phyloP scores from a whole-genome alignment of 2,329 filamentous ascomycete species.

The Ceratocystis alfenasii region DNA sequence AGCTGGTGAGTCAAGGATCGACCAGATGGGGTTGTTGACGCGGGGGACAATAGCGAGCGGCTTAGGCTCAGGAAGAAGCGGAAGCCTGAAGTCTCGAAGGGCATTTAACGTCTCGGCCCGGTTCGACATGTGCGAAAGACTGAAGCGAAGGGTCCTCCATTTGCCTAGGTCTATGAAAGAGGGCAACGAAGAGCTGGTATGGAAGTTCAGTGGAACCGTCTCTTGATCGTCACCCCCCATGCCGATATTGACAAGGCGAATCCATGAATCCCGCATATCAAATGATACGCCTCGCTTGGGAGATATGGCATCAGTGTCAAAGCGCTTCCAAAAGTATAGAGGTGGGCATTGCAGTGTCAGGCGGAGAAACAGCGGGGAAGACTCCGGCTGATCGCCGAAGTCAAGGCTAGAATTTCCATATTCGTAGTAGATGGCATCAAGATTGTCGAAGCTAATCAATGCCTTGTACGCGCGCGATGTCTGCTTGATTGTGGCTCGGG shows the following conservation, averaged over 20 bases:
- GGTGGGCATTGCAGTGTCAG: constrained; percentile 36
- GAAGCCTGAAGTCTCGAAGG: constrained; percentile 56
- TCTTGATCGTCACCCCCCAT: background rate
- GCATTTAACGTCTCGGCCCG: constrained; percentile 36
- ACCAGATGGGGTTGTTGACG: constrained; percentile 12
- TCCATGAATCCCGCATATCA: constrained; percentile 34
- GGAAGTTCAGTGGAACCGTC: constrained; percentile 31
- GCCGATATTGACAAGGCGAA: constrained; percentile 37
- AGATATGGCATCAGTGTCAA: constrained; percentile 21
- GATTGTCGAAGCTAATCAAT: constrained; percentile 35
- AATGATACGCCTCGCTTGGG: constrained; percentile 30
- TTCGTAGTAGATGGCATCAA: constrained; percentile 35
- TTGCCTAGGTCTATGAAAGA: constrained; percentile 41
- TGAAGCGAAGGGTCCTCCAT: constrained; percentile 45
- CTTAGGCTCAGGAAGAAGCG: constrained; percentile 8
- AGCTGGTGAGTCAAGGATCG: constrained; percentile 2
- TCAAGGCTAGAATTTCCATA: background rate
- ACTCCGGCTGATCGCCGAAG: background rate
- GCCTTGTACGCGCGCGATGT: constrained; percentile 30
- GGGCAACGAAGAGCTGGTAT: constrained; percentile 29
- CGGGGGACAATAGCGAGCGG: constrained; percentile 7
- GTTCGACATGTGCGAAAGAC: constrained; percentile 29
- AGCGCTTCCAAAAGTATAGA: constrained; percentile 34
- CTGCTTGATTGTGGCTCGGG: background rate
- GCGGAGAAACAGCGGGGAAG: constrained; percentile 31